A percentile compares a stretch with the other conserved stretches of the same genome.
Evolutionary conservation across 208 protist species (phyloP).

Genomic region (Sergeia podlipaevii): DNA sequence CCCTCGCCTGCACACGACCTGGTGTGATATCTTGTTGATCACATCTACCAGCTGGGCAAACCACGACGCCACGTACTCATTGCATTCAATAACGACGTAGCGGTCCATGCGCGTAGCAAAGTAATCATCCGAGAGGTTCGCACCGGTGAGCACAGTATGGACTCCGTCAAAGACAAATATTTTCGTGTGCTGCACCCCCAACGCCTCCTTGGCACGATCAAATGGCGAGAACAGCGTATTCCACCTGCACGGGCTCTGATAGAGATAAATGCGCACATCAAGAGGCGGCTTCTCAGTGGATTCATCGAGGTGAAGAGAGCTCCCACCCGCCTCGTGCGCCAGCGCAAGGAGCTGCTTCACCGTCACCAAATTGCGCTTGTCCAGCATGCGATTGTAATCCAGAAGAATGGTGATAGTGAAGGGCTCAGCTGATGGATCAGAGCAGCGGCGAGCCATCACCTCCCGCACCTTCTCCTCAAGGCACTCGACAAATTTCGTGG

Average conservation of each 20-base stretch:
- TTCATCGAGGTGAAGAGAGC: too few relatives aligned
- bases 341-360: slow-evolving; percentile 34
- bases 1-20: slow-evolving; percentile 29
- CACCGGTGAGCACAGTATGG: slow-evolving; percentile 88
- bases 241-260: slow-evolving; percentile 60
- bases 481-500: slow-evolving; percentile 38
- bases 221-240: slow-evolving; percentile 52
- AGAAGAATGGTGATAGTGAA: slow-evolving; percentile 62
- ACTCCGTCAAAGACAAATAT: slow-evolving; percentile 87
- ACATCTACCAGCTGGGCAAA: slow-evolving; percentile 41
- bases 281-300: slow-evolving; percentile 9
- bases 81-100: slow-evolving; percentile 77
- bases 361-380: slow-evolving; percentile 49
- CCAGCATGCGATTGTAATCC: slow-evolving; percentile 85
- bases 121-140: slow-evolving; percentile 95
- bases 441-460: slow-evolving; percentile 5
- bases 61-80: slow-evolving; percentile 58
- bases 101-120: slow-evolving; percentile 93
- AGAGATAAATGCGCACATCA: slow-evolving; percentile 52
- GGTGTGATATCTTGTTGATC: slow-evolving; percentile 39
- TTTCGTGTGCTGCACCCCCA: slow-evolving; percentile 96
- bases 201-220: slow-evolving; percentile 58
- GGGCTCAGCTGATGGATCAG: not conserved
- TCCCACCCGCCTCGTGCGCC: slow-evolving; percentile 7
- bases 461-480: slow-evolving; percentile 47